Conservation (phyloP, 2,329 filamentous ascomycete genomes). For the Penicillium brevicompactum region DNA sequence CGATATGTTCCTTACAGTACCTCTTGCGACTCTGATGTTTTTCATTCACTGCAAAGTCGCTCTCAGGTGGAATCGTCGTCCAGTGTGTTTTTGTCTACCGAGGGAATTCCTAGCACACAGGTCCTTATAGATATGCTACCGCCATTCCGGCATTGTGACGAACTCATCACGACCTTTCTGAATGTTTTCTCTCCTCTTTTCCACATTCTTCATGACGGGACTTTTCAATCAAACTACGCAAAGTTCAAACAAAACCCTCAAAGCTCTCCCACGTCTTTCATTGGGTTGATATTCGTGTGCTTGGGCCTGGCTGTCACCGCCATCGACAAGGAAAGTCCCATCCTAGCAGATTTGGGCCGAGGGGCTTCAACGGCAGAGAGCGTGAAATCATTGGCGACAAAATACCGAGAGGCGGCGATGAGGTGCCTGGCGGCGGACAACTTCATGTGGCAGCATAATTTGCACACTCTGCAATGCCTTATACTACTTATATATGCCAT, state of each 20-base stretch:
- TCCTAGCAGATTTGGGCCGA: constrained; percentile 28
- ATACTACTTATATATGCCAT: constrained; percentile 35
- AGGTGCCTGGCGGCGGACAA: constrained; percentile 34
- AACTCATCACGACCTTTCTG: not conserved
- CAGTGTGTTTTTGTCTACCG: not conserved
- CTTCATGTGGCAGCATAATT: constrained; percentile 31
- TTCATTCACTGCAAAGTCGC: not conserved
- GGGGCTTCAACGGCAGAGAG: constrained; percentile 20
- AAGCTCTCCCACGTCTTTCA: not conserved
- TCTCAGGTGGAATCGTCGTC: not conserved
- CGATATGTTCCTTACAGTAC: not conserved
- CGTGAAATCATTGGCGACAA: constrained; percentile 24
- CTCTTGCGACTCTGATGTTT: not conserved
- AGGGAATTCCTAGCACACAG: not conserved
- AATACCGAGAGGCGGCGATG: constrained; percentile 31
- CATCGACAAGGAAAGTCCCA: constrained; percentile 19
- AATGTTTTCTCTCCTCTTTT: not conserved
- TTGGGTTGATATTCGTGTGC: not conserved
- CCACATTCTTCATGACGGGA: not conserved
- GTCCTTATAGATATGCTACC: not conserved
- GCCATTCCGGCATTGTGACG: not conserved
- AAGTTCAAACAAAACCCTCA: not conserved
- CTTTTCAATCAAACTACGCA: not conserved
- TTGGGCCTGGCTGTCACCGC: constrained; percentile 29
- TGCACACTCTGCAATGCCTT: constrained; percentile 31